Conservation (phyloP, 257 asterid species). For the Nicotiana tabacum region DNA sequence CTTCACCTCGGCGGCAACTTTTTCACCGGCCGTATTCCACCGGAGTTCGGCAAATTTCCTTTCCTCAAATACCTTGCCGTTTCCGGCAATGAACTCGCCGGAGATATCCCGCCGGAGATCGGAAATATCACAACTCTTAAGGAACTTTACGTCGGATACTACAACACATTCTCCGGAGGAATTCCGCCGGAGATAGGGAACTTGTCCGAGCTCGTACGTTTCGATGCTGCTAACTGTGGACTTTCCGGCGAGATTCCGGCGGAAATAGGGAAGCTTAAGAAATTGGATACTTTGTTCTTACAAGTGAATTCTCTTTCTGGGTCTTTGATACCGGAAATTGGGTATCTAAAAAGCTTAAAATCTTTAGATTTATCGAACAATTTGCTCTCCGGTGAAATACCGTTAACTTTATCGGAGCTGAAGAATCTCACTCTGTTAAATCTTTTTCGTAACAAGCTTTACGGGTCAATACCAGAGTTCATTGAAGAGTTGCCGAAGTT, state of each 20-base stretch:
- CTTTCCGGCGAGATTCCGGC: conserved; percentile 70
- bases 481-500: conserved; percentile 66
- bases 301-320: conserved; percentile 82
- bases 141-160: conserved; percentile 81
- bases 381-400: conserved; percentile 65
- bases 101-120: conserved; percentile 59
- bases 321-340: conserved; percentile 59
- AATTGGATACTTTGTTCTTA: conserved; percentile 76
- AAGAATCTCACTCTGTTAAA: conserved; percentile 69
- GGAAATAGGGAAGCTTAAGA: conserved; percentile 63
- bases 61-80: conserved; percentile 66
- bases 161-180: conserved; percentile 64
- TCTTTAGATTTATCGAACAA: conserved; percentile 93
- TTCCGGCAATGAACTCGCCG: conserved; percentile 75
- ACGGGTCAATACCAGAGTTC: conserved; percentile 86
- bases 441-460: conserved; percentile 79
- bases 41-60: conserved; percentile 50
- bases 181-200: conserved; percentile 77
- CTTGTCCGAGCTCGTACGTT: conserved; percentile 43
- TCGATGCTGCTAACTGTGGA: conserved; percentile 84
- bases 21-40: conserved; percentile 58
- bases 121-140: conserved; percentile 55
- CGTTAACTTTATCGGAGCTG: conserved; percentile 50
- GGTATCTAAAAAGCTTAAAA: conserved; percentile 58
- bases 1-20: conserved; percentile 81